Percentiles rank a stretch among this genome's conserved stretches.
Conservation (phyloP, 768 basidiomycete genomes). For the Trametes punicea region DNA sequence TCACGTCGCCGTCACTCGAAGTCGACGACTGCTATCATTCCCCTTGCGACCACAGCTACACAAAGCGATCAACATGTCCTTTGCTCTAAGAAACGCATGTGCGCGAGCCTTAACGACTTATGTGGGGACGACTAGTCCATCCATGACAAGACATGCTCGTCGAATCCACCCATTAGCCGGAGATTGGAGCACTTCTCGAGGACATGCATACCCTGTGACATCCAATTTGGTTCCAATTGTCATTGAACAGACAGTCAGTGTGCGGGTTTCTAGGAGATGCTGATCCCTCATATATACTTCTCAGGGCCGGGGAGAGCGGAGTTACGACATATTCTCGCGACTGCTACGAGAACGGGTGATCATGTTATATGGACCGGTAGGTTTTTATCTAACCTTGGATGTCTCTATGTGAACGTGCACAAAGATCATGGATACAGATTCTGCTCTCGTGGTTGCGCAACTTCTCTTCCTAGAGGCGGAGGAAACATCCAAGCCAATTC, state of each 20-base stretch:
- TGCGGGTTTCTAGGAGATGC: neutral
- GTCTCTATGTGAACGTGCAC: neutral
- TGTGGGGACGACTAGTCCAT: neutral
- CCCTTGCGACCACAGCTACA: neutral
- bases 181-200: constrained; percentile 19
- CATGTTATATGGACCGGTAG: constrained; percentile 89
- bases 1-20: neutral
- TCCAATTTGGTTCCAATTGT: constrained; percentile 80
- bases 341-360: constrained; percentile 91
- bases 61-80: neutral
- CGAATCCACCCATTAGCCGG: constrained; percentile 53
- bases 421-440: constrained; percentile 87
- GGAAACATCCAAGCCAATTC: constrained; percentile 90
- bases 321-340: constrained; percentile 95
- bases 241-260: constrained; percentile 80
- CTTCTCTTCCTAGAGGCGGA: constrained; percentile 95
- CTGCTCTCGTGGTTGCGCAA: constrained; percentile 86
- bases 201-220: constrained; percentile 15
- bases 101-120: neutral
- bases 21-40: neutral
- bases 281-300: neutral
- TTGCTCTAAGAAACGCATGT: constrained; percentile 3
- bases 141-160: constrained; percentile 29
- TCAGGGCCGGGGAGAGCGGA: constrained; percentile 63
- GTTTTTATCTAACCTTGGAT: constrained; percentile 26